phyloP scores from a whole-genome alignment of 2,329 filamentous ascomycete species.

The Sarocladiaceae sp. region DNA sequence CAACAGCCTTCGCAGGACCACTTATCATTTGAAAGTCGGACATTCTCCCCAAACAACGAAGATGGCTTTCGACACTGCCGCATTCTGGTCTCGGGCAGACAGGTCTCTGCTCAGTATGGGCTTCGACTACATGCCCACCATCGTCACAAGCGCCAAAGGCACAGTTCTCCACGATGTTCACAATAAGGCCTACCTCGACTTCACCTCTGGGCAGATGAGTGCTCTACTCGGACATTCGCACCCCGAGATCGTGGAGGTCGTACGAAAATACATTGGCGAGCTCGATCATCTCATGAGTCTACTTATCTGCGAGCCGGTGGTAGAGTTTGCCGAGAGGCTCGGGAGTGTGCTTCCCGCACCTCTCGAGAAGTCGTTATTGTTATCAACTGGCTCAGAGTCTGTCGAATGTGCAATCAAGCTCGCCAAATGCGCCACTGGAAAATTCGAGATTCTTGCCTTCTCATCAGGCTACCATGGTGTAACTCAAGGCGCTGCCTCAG shows the following conservation, averaged over 20 bases:
- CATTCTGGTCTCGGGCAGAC: no score
- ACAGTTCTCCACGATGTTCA: no score
- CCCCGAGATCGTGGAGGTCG: slow-evolving; percentile 50
- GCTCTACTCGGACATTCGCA: slow-evolving; percentile 54
- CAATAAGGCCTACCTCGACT: no score
- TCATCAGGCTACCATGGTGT: slow-evolving; percentile 64
- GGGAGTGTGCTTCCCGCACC: slow-evolving; percentile 38
- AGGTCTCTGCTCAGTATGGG: no score
- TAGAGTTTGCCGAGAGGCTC: slow-evolving; percentile 47
- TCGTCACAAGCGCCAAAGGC: no score
- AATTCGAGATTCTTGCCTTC: no score
- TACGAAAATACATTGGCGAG: slow-evolving; percentile 39
- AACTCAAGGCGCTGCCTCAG: slow-evolving; percentile 46
- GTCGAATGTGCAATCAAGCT: slow-evolving; percentile 60
- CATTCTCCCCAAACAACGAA: no score
- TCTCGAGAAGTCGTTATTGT: slow-evolving; percentile 51
- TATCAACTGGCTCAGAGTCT: slow-evolving; percentile 51
- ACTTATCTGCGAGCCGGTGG: slow-evolving; percentile 53
- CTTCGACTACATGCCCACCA: no score
- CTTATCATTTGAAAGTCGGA: no score
- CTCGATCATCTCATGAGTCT: slow-evolving; percentile 55
- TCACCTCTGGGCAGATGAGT: slow-evolving; percentile 57
- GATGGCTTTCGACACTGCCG: no score
- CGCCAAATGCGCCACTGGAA: slow-evolving; percentile 59
- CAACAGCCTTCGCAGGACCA: no score